Base-by-base conservation (phyloP, 257 asterid genomes). In the Ilex aquifolium region DNA sequence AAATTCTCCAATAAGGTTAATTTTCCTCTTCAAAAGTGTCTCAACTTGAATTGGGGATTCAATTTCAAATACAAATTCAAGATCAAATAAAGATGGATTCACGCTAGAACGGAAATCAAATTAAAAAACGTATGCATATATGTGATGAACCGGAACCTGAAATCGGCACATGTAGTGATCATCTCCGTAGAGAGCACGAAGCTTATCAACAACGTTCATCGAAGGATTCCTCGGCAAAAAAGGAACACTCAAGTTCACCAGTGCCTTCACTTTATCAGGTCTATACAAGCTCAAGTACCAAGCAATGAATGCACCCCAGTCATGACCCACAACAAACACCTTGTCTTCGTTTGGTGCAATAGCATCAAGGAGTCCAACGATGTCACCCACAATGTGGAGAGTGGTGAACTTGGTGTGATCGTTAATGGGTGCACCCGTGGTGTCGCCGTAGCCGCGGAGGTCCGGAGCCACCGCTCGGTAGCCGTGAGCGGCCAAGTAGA, bases 321-420 rank as follows among this genome's bases (percentile, higher is more conserved):
- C 95, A 75, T 86, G 95, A 31, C 91, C 97, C 3, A 89, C 95
- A 31, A 89, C 89, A 75, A 86, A 86, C 72, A 86, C 94, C 76
- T 83, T 69, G 0, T 65, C 86, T 32, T 61, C 88, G 27, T 66
- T 17, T 16, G 79, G 72, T 14, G 83, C 77, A 15, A 89, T 56
- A 15, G 79, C 83, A 44, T 81, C 84, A 2, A 89, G 82, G 13
- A 88, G 90, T 13, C 57, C 63, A 21, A 85, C 44, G 50, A 87
- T 60, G 69, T 90, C 97, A n/a, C 97, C 95, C 50, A 85, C 95
- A 27, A 85, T 13, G 67, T 84, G 94, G 29, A 75, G 32, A 27
- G 49, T 0, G 56, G 72, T 73, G 84, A 85, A 90, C 69, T 83
- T 79, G 0, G 95, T 83, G 17, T 80, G 65, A 57, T 90, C 90